phyloP scores from a whole-genome alignment of 495 filamentous ascomycete genomes.

The Penicillium bialowiezense region DNA sequence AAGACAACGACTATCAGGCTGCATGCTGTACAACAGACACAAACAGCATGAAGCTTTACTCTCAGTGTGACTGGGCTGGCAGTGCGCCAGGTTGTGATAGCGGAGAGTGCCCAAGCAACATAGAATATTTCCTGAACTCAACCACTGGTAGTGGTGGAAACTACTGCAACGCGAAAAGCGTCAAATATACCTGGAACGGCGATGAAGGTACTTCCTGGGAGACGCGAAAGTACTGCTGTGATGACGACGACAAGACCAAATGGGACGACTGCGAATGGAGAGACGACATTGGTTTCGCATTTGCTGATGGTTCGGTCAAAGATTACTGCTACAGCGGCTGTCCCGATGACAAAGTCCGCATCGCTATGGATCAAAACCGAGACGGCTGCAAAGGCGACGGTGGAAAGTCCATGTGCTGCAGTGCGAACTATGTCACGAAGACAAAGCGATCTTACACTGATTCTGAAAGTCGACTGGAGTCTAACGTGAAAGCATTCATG shows the following conservation, averaged over 20 bases:
- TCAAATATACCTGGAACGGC: conserved; percentile 1
- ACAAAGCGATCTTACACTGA: conserved; percentile 1
- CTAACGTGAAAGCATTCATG: conserved; percentile 1
- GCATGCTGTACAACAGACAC: conserved; percentile 6
- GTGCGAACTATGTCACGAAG: not conserved
- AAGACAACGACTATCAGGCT: conserved; percentile 6
- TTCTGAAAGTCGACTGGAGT: not conserved
- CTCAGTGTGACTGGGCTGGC: conserved; percentile 2
- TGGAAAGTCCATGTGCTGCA: not conserved
- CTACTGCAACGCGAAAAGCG: not conserved
- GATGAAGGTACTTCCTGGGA: not conserved
- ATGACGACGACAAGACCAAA: conserved; percentile 5
- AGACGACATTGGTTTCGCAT: not conserved
- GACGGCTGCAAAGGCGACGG: conserved; percentile 3
- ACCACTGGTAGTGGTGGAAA: conserved; percentile 4
- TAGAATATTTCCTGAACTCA: not conserved
- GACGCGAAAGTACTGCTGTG: conserved; percentile 8
- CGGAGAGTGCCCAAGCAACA: not conserved
- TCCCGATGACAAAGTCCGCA: conserved; percentile 2
- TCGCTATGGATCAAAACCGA: conserved; percentile 1
- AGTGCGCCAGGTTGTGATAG: not conserved
- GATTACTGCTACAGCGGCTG: conserved; percentile 1
- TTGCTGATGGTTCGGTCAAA: not conserved
- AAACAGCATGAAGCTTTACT: conserved; percentile 2
- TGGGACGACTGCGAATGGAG: conserved; percentile 5